Conservation (phyloP, 257 asterid genomes). For the Anisodus acutangulus region DNA sequence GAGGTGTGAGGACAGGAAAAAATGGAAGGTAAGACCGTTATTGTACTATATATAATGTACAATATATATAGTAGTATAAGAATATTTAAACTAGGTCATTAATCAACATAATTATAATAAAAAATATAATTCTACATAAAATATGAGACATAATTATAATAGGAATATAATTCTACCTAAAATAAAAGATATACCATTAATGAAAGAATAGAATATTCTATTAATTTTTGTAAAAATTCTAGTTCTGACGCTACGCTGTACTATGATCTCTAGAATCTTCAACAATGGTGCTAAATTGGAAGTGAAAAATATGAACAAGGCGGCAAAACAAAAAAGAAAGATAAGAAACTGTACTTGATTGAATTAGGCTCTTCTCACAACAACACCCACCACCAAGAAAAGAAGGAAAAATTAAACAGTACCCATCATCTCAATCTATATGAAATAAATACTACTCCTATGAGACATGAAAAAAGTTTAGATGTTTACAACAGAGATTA, state of each 20-base stretch:
- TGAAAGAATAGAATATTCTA: no score
- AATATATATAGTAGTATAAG: no score
- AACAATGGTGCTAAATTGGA: neutral
- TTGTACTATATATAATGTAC: no score
- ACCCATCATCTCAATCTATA: neutral
- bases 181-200: no score
- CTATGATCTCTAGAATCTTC: neutral
- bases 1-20: no score
- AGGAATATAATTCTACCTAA: no score
- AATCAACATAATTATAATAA: no score
- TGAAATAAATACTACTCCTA: constrained; percentile 17
- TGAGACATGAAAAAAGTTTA: neutral
- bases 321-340: neutral
- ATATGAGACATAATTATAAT: no score
- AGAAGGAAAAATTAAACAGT: neutral
- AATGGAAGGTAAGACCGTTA: no score
- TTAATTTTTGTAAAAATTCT: neutral
- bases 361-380: constrained; percentile 10
- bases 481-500: neutral
- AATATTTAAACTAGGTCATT: no score
- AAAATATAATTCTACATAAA: no score
- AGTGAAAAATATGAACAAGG: neutral
- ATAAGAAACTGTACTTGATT: neutral
- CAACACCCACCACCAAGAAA: constrained; percentile 23
- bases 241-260: neutral